Percentiles rank a stretch among this genome's conserved stretches.
Conservation (phyloP, 116 monocot genomes). For the Posidonia oceanica region DNA sequence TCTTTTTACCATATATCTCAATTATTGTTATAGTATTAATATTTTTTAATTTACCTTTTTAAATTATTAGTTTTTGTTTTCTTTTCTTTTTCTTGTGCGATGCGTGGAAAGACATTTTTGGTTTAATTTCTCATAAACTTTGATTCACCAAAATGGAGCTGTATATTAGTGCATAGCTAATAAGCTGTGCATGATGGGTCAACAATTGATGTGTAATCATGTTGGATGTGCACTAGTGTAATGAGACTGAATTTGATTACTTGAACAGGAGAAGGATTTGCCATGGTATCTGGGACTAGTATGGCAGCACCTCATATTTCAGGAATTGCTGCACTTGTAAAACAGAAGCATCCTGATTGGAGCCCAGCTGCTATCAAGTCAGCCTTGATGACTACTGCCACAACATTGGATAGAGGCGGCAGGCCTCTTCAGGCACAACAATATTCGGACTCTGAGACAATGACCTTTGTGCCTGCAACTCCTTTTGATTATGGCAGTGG, state of each 20-base stretch:
- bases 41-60: no score
- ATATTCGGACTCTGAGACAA: constrained; percentile 41
- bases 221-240: no score
- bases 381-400: constrained; percentile 87
- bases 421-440: constrained; percentile 75
- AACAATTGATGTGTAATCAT: no score
- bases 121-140: neutral
- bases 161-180: no score
- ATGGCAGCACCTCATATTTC: constrained; percentile 98
- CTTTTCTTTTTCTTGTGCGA: no score
- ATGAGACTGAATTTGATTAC: no score
- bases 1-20: no score
- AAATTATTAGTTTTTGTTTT: no score
- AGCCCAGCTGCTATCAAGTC: constrained; percentile 91
- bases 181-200: no score
- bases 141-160: no score
- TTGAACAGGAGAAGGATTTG: constrained; percentile 71
- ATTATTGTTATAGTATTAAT: no score
- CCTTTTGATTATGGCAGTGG: constrained; percentile 95
- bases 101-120: neutral
- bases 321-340: constrained; percentile 92
- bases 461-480: constrained; percentile 56
- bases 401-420: constrained; percentile 46
- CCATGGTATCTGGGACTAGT: constrained; percentile 95
- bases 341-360: constrained; percentile 75